phyloP scores from a whole-genome alignment of 306 rosid genomes.

The Trifolium repens region DNA sequence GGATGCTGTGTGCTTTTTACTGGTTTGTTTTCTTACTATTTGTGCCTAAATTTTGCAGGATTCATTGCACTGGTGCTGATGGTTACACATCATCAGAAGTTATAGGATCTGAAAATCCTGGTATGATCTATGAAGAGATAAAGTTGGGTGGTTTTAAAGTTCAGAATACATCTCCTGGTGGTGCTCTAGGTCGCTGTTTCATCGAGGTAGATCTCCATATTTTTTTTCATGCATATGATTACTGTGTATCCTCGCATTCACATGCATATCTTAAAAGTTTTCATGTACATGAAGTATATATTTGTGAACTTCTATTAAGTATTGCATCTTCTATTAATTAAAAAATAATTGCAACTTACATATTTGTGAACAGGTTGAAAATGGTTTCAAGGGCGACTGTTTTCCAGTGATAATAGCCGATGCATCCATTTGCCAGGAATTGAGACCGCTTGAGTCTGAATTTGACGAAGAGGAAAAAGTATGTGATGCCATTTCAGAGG shows the following conservation, averaged over 20 bases:
- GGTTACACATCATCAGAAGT: slow-evolving; percentile 69
- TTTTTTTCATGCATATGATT: neutral
- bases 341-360: slow-evolving; percentile 4
- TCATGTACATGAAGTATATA: neutral
- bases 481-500: slow-evolving; percentile 61
- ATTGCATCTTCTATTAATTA: neutral
- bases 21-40: slow-evolving; percentile 24
- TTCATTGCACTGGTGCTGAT: slow-evolving; percentile 78
- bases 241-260: neutral
- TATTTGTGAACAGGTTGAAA: slow-evolving; percentile 73
- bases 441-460: slow-evolving; percentile 73
- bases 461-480: slow-evolving; percentile 53
- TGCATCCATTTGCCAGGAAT: slow-evolving; percentile 74
- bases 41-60: slow-evolving; percentile 56
- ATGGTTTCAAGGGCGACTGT: slow-evolving; percentile 81
- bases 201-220: slow-evolving; percentile 66
- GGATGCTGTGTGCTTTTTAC: slow-evolving; percentile 34
- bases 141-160: slow-evolving; percentile 62
- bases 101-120: slow-evolving; percentile 50
- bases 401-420: slow-evolving; percentile 89
- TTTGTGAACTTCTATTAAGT: neutral
- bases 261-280: slow-evolving; percentile 20
- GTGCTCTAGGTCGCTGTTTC: slow-evolving; percentile 81
- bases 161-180: slow-evolving; percentile 55
- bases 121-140: slow-evolving; percentile 63